phyloP scores from a whole-genome alignment of 2,329 filamentous ascomycete species.

The Nothophoma quercina region DNA sequence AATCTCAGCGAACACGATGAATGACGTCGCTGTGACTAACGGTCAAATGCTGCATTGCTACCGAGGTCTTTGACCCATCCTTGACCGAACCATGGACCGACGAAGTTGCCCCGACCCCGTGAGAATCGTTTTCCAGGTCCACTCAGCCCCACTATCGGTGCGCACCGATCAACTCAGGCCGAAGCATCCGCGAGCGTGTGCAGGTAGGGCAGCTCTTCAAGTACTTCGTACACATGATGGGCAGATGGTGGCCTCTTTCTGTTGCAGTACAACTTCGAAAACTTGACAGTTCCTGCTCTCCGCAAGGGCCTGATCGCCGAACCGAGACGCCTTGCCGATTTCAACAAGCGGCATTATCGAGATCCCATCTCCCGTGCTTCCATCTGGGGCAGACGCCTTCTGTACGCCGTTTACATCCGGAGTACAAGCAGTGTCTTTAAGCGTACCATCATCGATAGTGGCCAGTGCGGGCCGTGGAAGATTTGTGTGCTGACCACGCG shows the following conservation, averaged over 20 bases:
- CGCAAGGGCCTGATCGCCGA: slow-evolving; percentile 20
- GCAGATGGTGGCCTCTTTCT: slow-evolving; percentile 32
- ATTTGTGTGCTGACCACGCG: not conserved
- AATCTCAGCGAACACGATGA: slow-evolving; percentile 8
- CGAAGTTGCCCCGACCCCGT: not conserved
- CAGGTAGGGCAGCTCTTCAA: slow-evolving; percentile 29
- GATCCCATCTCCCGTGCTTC: slow-evolving; percentile 24
- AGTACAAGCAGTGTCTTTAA: not conserved
- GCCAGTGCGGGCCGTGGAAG: not conserved
- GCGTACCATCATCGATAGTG: slow-evolving; percentile 2
- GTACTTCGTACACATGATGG: slow-evolving; percentile 32
- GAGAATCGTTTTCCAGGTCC: slow-evolving; percentile 2
- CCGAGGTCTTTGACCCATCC: not conserved
- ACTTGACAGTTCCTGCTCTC: slow-evolving; percentile 27
- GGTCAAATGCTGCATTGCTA: slow-evolving; percentile 4
- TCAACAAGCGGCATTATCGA: slow-evolving; percentile 25
- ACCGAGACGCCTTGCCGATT: slow-evolving; percentile 30
- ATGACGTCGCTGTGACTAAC: slow-evolving; percentile 14
- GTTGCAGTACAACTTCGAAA: slow-evolving; percentile 37
- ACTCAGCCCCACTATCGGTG: not conserved
- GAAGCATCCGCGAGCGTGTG: slow-evolving; percentile 35
- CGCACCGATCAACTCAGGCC: slow-evolving; percentile 26
- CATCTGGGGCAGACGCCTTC: slow-evolving; percentile 17
- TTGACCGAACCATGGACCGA: not conserved
- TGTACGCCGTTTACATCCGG: slow-evolving; percentile 7